Base-by-base conservation (phyloP, 768 basidiomycete genomes). In the Tremella mesenterica region DNA sequence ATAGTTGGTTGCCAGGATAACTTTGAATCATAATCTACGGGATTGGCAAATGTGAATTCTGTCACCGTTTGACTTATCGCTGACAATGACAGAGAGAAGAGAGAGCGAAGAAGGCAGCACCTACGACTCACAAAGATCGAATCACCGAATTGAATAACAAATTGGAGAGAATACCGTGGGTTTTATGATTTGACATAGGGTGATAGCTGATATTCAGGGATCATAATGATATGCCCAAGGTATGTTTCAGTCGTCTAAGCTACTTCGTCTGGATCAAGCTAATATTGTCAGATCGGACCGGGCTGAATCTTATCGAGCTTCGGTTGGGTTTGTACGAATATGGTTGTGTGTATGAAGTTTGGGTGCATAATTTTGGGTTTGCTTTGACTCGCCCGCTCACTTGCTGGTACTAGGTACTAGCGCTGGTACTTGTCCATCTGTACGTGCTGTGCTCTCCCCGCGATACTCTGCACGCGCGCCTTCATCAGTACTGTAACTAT, bases 201-300 rank as follows among this genome's bases (percentile, higher is more conserved):
- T 28, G 48, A 25, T 20, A n/a, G 29, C 47, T 29, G 30, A 48
- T n/a, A 7, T 1, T 8, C 41, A 72, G 72, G 41, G 72, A 73
- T 50, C 70, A 71, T 53, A 66, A 73, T 50, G 72, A 73, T 53
- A 61, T 73, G 59, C 72, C 72, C 10, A 73, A 59, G 52, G 70
- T 71, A 48, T 59, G 69, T 54, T 41, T 34, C 13, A 16, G n/a
- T 28, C 8, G 21, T 45, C 44, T 16, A 14, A 16, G 25, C 16
- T 25, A 23, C 10, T 10, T 10, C 18, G 10, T 8, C 26, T 4
- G 4, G 18, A 45, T 23, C n/a, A 8, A 4, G 26, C 18, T 45
- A 16, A 45, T 25, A 16, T 18, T 20, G n/a, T n/a, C 28, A 48
- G 47, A 48, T 48, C 29, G 47, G 47, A 30, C 47, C 47, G 10